These are phyloP conservation scores for Colletotrichum abscissum DNA, from an alignment of 2,329 filamentous ascomycete species.

Conservation along the genomic window DNA sequence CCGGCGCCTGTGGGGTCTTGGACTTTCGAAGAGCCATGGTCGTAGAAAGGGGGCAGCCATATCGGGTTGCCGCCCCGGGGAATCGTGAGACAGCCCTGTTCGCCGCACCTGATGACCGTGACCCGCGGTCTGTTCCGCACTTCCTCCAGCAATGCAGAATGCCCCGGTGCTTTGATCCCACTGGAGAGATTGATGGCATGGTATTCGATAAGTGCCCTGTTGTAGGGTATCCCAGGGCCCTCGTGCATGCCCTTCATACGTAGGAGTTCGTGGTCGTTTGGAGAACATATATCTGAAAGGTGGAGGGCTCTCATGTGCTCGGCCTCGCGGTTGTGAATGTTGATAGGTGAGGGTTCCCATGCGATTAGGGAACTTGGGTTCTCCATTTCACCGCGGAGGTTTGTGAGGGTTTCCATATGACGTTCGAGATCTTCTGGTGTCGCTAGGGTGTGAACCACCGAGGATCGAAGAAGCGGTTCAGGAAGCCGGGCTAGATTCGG, in stretches of 20 bases:
- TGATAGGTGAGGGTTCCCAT: slow-evolving; percentile 26
- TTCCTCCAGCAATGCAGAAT: accelerated
- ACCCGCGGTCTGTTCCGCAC: background rate
- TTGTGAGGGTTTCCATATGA: background rate
- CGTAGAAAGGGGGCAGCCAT: slow-evolving; percentile 28
- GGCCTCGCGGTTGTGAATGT: background rate
- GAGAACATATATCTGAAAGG: background rate
- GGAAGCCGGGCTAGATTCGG: background rate
- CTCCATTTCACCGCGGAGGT: background rate
- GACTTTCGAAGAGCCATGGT: background rate
- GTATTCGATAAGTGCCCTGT: background rate
- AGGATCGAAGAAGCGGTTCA: background rate
- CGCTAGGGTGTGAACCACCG: background rate
- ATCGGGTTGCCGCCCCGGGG: background rate
- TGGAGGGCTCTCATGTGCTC: background rate
- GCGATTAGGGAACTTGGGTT: background rate
- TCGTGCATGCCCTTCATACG: background rate
- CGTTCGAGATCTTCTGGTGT: background rate
- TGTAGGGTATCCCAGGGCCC: background rate
- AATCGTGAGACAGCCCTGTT: background rate
- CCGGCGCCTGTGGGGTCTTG: slow-evolving; percentile 11
- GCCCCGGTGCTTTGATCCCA: background rate
- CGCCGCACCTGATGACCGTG: slow-evolving; percentile 10
- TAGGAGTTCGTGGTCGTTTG: slow-evolving; percentile 5
- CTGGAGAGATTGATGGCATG: background rate